phyloP scores from a whole-genome alignment of 2,329 filamentous ascomycete genomes.

The Paracoccidioides lutzii region DNA sequence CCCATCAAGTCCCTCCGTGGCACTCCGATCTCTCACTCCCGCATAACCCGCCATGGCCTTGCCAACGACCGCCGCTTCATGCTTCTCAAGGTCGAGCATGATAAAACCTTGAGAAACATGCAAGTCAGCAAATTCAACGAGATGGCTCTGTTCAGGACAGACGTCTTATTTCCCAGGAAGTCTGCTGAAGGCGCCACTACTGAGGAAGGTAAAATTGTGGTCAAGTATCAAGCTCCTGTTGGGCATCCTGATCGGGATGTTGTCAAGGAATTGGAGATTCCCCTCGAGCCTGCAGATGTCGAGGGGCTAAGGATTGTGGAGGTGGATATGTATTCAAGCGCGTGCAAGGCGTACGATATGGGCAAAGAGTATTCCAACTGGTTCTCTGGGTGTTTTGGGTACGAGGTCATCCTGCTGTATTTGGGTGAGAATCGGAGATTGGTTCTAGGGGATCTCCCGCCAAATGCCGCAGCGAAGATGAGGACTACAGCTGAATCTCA shows the following conservation, averaged over 20 bases:
- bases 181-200: slow-evolving; percentile 6
- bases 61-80: slow-evolving; percentile 58
- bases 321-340: slow-evolving; percentile 48
- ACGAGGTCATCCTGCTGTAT: slow-evolving; percentile 48
- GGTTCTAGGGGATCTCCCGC: slow-evolving; percentile 50
- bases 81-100: slow-evolving; percentile 42
- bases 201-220: slow-evolving; percentile 19
- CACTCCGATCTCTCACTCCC: slow-evolving; percentile 41
- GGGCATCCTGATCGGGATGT: slow-evolving; percentile 17
- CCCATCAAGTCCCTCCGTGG: slow-evolving; percentile 61
- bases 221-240: slow-evolving; percentile 26
- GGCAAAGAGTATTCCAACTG: slow-evolving; percentile 47
- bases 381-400: slow-evolving; percentile 56
- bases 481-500: not conserved
- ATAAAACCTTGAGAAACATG: slow-evolving; percentile 39
- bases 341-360: slow-evolving; percentile 51
- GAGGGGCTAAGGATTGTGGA: slow-evolving; percentile 35
- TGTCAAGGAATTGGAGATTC: slow-evolving; percentile 37
- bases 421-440: slow-evolving; percentile 48
- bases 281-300: slow-evolving; percentile 40
- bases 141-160: slow-evolving; percentile 52
- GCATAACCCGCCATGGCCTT: slow-evolving; percentile 50
- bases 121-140: slow-evolving; percentile 46
- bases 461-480: slow-evolving; percentile 22
- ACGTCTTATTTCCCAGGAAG: slow-evolving; percentile 29